Evolutionary conservation across 2,329 filamentous ascomycete species (phyloP), one percentile per base, ranked within the genome.

Genomic region (Pseudogymnoascus sp.): DNA sequence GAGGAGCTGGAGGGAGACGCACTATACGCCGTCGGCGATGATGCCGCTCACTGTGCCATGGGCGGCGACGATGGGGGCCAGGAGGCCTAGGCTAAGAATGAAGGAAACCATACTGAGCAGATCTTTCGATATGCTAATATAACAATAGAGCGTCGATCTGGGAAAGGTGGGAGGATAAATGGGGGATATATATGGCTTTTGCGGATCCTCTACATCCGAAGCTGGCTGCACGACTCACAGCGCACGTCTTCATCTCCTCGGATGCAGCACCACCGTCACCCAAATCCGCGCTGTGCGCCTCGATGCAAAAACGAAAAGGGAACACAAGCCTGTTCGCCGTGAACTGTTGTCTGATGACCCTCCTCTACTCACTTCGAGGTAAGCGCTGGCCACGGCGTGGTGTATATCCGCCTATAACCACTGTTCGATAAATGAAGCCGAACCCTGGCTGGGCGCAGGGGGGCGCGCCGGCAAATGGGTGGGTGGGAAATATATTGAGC

Each of bases 1-100:
- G 14, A 16, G 5, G 14, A 7, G 21, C 2, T 37, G 7, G 35
- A 5, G 7, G 16, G 10, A 31, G 10, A 64, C 67, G 64, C 65
- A 71, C 70, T 66, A 71, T 10, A 69, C 62, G 0, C 70, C 69
- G 64, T 71, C 64, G n/a, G 66, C 69, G n/a, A 72, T 65, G 7
- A 72, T 69, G 3, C 63, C 65, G 26, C 62, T 66, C 0, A 70
- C 69, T 11, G 68, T 69, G 1, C 70, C 70, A 63, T 72, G 70
- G 33, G 68, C 69, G 11, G 59, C 45, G 23, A 66, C 68, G 6
- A 62, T 64, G 5, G 69, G 66, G 8, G 68, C 55, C 7, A 71
- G 59, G 3, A 49, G 43, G 43, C 43, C 43, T 2, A 49, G 43
- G 43, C 43, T 14, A 16, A 49, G 12, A 23, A 23, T 12, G 43